These are phyloP conservation scores for Themeda triandra DNA, from an alignment of 176 grass and related monocot genomes.

Conservation along the genomic window DNA sequence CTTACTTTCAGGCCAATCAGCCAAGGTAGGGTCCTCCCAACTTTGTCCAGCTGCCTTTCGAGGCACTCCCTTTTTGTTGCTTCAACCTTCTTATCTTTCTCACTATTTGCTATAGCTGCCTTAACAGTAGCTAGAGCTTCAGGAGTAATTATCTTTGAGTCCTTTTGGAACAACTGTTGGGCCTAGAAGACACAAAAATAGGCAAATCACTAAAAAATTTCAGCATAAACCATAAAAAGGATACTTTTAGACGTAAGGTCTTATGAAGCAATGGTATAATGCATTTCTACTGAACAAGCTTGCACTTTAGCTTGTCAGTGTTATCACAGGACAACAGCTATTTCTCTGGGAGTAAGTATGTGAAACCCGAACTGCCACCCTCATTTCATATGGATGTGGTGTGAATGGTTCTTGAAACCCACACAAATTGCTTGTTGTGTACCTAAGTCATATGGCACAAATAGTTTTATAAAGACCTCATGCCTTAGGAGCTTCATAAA, in stretches of 20 bases:
- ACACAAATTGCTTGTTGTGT: not conserved
- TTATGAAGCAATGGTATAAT: not conserved
- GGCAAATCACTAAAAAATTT: not conserved
- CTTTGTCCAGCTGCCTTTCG: conserved; percentile 77
- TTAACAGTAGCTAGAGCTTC: conserved; percentile 68
- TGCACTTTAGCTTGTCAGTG: not conserved
- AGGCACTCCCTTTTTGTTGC: conserved; percentile 61
- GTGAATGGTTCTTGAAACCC: not conserved
- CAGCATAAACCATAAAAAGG: not conserved
- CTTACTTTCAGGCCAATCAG: conserved; percentile 89
- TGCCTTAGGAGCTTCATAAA: not conserved
- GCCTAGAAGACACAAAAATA: conserved; percentile 23
- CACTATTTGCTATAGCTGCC: conserved; percentile 53
- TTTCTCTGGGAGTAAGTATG: not conserved
- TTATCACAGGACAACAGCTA: not conserved
- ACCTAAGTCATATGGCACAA: not conserved
- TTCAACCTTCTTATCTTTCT: conserved; percentile 49
- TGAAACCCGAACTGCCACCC: not conserved
- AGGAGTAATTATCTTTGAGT: conserved; percentile 56
- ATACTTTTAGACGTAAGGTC: not conserved
- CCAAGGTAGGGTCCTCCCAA: conserved; percentile 75
- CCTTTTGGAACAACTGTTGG: conserved; percentile 65
- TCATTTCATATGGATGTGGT: not conserved
- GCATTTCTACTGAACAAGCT: not conserved
- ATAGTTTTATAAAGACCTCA: not conserved